Percentiles rank a stretch among this genome's conserved stretches.
These are phyloP conservation scores for Arthrocladium fulminans DNA, from an alignment of 2,329 filamentous ascomycete genomes.

Conservation along the genomic window DNA sequence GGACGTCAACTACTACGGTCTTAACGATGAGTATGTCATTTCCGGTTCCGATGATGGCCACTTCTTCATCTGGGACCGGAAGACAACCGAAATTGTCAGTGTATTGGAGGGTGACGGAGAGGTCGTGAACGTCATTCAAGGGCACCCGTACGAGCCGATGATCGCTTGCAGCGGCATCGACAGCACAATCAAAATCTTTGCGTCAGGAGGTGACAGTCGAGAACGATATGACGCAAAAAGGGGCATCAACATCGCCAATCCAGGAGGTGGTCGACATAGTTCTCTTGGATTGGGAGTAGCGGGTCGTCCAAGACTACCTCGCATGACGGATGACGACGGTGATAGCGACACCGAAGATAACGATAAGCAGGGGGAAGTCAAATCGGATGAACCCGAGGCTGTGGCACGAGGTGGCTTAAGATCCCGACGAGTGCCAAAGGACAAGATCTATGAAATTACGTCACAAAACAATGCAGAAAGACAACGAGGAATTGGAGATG, in stretches of 20 bases:
- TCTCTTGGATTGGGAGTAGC: constrained; percentile 23
- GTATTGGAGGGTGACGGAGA: constrained; percentile 59
- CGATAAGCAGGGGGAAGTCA: constrained; percentile 16
- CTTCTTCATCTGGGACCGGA: constrained; percentile 61
- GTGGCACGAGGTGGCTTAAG: constrained; percentile 40
- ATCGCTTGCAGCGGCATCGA: constrained; percentile 60
- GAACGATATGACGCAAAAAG: constrained; percentile 49
- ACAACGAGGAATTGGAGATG: constrained; percentile 49
- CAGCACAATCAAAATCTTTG: constrained; percentile 61
- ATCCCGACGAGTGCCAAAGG: constrained; percentile 48
- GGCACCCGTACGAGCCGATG: constrained; percentile 59
- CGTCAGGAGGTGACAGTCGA: constrained; percentile 42
- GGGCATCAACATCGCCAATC: constrained; percentile 50
- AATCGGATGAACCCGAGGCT: constrained; percentile 22
- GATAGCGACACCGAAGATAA: constrained; percentile 10
- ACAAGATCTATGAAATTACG: constrained; percentile 53
- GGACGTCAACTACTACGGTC: constrained; percentile 59
- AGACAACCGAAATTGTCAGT: constrained; percentile 52
- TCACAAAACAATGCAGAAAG: constrained; percentile 54
- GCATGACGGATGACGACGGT: constrained; percentile 11
- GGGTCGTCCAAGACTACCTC: constrained; percentile 18
- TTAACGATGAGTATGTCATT: constrained; percentile 60
- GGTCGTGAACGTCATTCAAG: constrained; percentile 61
- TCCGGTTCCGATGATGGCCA: constrained; percentile 59
- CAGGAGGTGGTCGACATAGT: constrained; percentile 32